Evolutionary conservation across 331 rosid species (phyloP), one percentile per base, ranked within the genome.

Genomic region (Acacia concinna): DNA sequence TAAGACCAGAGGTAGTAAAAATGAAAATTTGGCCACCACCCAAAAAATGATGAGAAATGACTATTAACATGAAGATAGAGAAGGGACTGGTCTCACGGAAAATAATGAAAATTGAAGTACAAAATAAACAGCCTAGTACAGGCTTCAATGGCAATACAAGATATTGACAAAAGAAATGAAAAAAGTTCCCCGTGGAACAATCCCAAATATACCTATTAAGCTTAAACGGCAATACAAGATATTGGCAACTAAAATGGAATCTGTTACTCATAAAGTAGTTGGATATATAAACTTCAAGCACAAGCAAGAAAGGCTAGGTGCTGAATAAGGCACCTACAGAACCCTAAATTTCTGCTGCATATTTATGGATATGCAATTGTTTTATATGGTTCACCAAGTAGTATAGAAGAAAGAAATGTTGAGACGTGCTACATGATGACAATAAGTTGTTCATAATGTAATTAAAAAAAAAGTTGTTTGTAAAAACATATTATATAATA

Each of bases 261-360:
- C 46, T 20, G 18, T 37, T 66, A 30, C 30, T 30, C 72, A 0
- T 23, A 38, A 2, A 67, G 72, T 25, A 35, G 10, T 37, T 7
- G 5, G 28, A 37, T 37, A 43, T 54, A 64, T 65, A 66, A 62
- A 49, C 23, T 57, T 15, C 37, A 28, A 52, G 31, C 60, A 43
- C 28, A 10, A 25, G 65, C 52, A 21, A 75, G 0, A 46, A 57
- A 57, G 32, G 31, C 32, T 10, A 23, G 30, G 32, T 10, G 18
- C 18, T 14, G 17, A 52, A 52, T n/a, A 59, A 17, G 56, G 82
- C 62, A 78, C 49, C 46, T 23, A n/a, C 20, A 32, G 59, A 82
- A 73, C 62, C 49, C 35, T 44, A 65, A 31, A 52, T 66, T 31
- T 66, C 37, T 31, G 51, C 28, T 20, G 54, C 31, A 43, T 52